Percentiles rank a stretch among this genome's conserved stretches.
Conservation (phyloP, 2,329 filamentous ascomycete genomes). For the Thelonectria blattea region DNA sequence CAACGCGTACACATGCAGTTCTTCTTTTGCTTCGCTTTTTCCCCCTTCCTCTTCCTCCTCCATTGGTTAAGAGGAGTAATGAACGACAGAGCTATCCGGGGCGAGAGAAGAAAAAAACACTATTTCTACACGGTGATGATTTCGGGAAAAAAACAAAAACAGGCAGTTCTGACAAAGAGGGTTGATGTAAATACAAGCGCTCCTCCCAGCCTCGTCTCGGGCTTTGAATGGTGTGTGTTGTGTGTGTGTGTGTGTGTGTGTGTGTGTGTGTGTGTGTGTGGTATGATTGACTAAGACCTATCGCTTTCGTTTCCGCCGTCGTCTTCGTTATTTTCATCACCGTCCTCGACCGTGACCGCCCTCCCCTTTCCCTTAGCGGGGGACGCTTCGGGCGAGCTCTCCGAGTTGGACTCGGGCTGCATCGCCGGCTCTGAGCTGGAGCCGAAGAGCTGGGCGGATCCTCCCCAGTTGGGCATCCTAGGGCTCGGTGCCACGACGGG, state of each 20-base stretch:
- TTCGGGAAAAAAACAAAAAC: not conserved
- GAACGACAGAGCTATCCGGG: not conserved
- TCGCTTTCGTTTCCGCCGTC: not conserved
- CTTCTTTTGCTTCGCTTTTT: not conserved
- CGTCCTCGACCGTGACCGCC: constrained; percentile 56
- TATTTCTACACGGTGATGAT: constrained; percentile 13
- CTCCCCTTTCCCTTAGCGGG: constrained; percentile 52
- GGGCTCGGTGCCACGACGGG: constrained; percentile 56
- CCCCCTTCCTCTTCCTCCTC: not conserved
- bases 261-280: not conserved
- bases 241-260: not conserved
- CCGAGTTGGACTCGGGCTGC: constrained; percentile 20
- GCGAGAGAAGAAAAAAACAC: not conserved
- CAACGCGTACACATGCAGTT: no score
- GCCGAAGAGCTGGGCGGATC: constrained; percentile 55
- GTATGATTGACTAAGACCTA: not conserved
- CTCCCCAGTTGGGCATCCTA: constrained; percentile 57
- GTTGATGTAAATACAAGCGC: constrained; percentile 3
- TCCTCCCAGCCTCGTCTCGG: not conserved
- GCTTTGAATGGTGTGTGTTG: not conserved
- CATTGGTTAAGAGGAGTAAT: not conserved
- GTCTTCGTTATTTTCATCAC: constrained; percentile 38
- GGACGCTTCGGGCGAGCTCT: constrained; percentile 5
- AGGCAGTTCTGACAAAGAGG: not conserved
- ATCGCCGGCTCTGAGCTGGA: constrained; percentile 36